Conservation (phyloP, 257 asterid species). For the Cynanchum wilfordii region DNA sequence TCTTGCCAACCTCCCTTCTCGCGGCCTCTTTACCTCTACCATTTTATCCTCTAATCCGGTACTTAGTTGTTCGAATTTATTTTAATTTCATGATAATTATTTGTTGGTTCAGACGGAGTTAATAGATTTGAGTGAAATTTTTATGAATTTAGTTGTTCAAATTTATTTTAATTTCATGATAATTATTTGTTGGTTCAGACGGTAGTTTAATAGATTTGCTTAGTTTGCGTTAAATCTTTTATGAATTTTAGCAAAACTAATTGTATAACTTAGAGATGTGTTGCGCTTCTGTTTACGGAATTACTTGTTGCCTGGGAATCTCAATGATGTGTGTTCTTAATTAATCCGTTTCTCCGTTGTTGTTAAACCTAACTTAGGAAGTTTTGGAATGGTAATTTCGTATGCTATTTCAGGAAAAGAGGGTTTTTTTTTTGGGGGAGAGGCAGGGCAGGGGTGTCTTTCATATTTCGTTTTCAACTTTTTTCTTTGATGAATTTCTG, state of each 20-base stretch:
- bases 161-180: neutral
- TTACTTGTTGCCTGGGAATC: neutral
- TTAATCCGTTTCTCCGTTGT: neutral
- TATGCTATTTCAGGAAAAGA: neutral
- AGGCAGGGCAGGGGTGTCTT: neutral
- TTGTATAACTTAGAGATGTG: neutral
- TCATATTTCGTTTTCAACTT: too few relatives aligned
- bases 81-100: neutral
- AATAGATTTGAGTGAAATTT: neutral
- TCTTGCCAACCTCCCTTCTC: slow-evolving; percentile 64
- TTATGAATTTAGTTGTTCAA: neutral
- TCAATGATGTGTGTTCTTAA: neutral
- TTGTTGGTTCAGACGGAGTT: neutral
- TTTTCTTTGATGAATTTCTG: neutral
- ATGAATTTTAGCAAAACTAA: neutral
- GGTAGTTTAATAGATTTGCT: neutral
- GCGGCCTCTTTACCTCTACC: slow-evolving; percentile 65
- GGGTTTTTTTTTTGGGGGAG: too few relatives aligned
- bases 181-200: neutral
- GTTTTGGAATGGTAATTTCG: neutral
- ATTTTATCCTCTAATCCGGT: slow-evolving; percentile 57
- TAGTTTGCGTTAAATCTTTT: too few relatives aligned
- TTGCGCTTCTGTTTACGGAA: neutral
- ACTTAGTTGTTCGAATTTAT: neutral
- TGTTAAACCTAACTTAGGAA: neutral